Evolutionary conservation across 441 rosid species (phyloP).

Genomic region (Pelargonium fulgidum): DNA sequence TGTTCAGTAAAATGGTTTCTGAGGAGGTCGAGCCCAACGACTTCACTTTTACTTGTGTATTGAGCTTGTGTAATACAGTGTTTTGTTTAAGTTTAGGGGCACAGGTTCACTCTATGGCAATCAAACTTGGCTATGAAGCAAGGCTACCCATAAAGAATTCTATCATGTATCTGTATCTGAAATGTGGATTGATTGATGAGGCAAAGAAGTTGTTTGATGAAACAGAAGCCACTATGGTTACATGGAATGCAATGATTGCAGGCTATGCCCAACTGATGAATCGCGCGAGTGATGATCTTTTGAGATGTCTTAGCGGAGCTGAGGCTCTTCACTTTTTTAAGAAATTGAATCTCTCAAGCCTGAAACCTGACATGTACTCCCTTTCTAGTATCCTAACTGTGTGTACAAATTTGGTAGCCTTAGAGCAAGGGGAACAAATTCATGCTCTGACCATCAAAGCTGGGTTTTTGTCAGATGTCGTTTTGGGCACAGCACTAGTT

Average conservation of each 20-base stretch:
- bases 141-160: slow-evolving; percentile 33
- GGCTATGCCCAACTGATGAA: slow-evolving; percentile 48
- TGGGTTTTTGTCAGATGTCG: slow-evolving; percentile 42
- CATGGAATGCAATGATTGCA: slow-evolving; percentile 56
- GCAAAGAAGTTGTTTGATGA: slow-evolving; percentile 31
- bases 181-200: slow-evolving; percentile 34
- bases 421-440: slow-evolving; percentile 49
- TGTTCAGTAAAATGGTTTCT: slow-evolving; percentile 41
- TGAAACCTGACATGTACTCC: slow-evolving; percentile 43
- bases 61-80: slow-evolving; percentile 39
- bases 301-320: slow-evolving; percentile 31
- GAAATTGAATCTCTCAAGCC: slow-evolving; percentile 31
- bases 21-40: slow-evolving; percentile 40
- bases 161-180: slow-evolving; percentile 45
- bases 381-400: slow-evolving; percentile 43
- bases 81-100: slow-evolving; percentile 28
- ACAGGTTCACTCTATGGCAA: slow-evolving; percentile 41
- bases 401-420: slow-evolving; percentile 37
- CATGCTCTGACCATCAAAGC: slow-evolving; percentile 50
- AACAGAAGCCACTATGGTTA: slow-evolving; percentile 34
- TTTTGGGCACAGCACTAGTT: slow-evolving; percentile 49
- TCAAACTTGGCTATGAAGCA: slow-evolving; percentile 35
- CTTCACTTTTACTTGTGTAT: slow-evolving; percentile 37
- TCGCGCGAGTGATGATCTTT: slow-evolving; percentile 31
- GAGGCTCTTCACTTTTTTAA: slow-evolving; percentile 36